These are phyloP conservation scores for Cladosporium austrohemisphaericum DNA, from an alignment of 2,329 filamentous ascomycete species.

Conservation along the genomic window DNA sequence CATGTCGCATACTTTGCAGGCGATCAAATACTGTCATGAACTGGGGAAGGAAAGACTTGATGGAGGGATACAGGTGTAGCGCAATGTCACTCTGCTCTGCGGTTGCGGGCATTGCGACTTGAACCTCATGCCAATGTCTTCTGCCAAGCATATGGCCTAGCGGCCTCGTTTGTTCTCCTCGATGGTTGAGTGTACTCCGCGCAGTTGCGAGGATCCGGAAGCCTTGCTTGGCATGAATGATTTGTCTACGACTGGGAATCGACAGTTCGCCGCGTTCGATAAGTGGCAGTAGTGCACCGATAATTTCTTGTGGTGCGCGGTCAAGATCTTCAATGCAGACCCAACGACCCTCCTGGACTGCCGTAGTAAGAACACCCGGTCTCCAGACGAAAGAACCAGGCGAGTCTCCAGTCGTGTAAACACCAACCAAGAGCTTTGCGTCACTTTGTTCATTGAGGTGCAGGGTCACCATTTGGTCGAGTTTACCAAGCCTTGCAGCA, in stretches of 20 bases:
- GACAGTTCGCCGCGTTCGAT: conserved; percentile 89
- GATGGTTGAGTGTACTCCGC: conserved; percentile 62
- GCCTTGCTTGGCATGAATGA: conserved; percentile 72
- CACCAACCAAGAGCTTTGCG: conserved; percentile 89
- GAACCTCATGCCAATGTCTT: conserved; percentile 80
- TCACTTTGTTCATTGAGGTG: conserved; percentile 98
- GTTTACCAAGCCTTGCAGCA: conserved; percentile 73
- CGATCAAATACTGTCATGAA: conserved; percentile 57
- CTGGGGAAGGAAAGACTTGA: conserved; percentile 55
- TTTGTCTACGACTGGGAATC: conserved; percentile 84
- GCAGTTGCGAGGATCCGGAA: conserved; percentile 93
- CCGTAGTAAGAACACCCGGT: conserved; percentile 87
- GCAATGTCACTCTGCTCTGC: conserved; percentile 74
- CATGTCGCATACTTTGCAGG: conserved; percentile 38
- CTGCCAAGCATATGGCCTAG: conserved; percentile 69
- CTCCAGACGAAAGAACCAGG: conserved; percentile 91
- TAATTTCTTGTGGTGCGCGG: conserved; percentile 87
- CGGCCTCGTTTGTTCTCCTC: conserved; percentile 68
- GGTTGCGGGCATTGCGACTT: conserved; percentile 61
- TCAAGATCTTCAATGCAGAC: conserved; percentile 96
- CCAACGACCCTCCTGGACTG: conserved; percentile 91
- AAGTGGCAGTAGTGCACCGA: conserved; percentile 86
- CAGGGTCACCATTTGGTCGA: conserved; percentile 81
- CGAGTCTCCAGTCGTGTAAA: conserved; percentile 84
- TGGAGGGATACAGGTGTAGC: conserved; percentile 62